Conservation (phyloP, 2,329 filamentous ascomycete species). For the Furcasterigmium sp. region DNA sequence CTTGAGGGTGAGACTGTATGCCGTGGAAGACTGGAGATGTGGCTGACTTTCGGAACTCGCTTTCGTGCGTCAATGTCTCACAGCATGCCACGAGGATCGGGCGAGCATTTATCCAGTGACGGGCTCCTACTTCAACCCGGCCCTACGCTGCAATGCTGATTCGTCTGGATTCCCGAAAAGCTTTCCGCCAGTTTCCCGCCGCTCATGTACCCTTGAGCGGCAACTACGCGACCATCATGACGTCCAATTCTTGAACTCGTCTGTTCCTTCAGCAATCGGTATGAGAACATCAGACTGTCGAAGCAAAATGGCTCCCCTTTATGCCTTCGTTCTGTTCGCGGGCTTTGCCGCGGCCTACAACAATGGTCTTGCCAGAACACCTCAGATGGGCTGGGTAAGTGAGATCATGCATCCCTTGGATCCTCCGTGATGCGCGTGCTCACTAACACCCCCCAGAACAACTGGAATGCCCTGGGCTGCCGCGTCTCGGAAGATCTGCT, state of each 20-base stretch:
- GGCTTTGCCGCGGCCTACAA: background rate
- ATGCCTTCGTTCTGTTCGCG: background rate
- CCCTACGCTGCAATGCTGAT: background rate
- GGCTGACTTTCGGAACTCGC: too few species aligned
- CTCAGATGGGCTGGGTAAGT: conserved; percentile 2
- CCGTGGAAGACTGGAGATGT: too few species aligned
- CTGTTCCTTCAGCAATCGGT: background rate
- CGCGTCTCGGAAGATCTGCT: conserved; percentile 2
- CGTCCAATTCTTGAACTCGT: background rate
- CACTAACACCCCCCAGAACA: background rate
- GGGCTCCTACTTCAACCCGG: too few species aligned
- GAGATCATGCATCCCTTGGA: background rate
- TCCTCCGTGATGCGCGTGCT: background rate
- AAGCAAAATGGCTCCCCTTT: background rate
- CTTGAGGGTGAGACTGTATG: too few species aligned
- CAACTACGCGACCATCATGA: background rate
- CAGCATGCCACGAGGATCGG: too few species aligned
- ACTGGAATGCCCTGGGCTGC: conserved; percentile 2
- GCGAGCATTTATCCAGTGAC: too few species aligned
- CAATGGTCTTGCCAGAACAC: conserved; percentile 2
- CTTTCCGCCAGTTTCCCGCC: background rate
- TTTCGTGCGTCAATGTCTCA: too few species aligned
- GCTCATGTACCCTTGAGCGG: background rate
- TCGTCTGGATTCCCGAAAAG: background rate
- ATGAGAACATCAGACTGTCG: background rate